Conservation (phyloP, 495 filamentous ascomycete species). For the Aspergillus sparsus region DNA sequence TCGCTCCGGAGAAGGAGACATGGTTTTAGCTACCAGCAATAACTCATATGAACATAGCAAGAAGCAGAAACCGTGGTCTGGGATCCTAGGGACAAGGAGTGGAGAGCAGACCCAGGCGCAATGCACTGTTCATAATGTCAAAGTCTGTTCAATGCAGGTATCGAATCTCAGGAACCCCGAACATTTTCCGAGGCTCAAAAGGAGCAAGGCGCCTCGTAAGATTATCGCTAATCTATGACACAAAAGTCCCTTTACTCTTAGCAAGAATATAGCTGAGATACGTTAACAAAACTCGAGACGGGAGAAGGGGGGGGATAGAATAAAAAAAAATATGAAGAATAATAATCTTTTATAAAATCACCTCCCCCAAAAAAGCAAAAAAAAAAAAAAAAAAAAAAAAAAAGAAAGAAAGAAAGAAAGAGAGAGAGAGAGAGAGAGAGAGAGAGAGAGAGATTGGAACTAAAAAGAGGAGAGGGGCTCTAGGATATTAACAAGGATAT, state of each 20-base stretch:
- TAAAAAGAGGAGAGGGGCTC: too few species aligned
- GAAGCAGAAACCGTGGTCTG: background rate
- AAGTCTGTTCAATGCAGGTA: background rate
- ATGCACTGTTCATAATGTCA: slow-evolving; percentile 1
- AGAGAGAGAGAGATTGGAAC: background rate
- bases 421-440: background rate
- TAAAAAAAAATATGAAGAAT: background rate
- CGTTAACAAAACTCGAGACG: background rate
- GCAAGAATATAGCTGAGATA: background rate
- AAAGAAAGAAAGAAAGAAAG: background rate
- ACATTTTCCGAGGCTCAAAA: slow-evolving; percentile 6
- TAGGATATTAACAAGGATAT: background rate
- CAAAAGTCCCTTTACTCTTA: background rate
- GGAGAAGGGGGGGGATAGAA: background rate
- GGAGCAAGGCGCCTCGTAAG: background rate
- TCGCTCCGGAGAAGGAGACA: slow-evolving; percentile 27
- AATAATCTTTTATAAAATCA: too few species aligned
- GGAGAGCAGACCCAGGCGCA: background rate
- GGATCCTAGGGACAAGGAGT: background rate
- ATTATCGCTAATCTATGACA: slow-evolving; percentile 1
- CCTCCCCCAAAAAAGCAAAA: too few species aligned
- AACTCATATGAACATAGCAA: slow-evolving; percentile 6
- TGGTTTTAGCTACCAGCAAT: slow-evolving; percentile 1
- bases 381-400: background rate
- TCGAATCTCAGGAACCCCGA: background rate